These are phyloP conservation scores for Coemansia sp. DNA, from an alignment of 192 early-diverging fungal genomes.

Conservation along the genomic window DNA sequence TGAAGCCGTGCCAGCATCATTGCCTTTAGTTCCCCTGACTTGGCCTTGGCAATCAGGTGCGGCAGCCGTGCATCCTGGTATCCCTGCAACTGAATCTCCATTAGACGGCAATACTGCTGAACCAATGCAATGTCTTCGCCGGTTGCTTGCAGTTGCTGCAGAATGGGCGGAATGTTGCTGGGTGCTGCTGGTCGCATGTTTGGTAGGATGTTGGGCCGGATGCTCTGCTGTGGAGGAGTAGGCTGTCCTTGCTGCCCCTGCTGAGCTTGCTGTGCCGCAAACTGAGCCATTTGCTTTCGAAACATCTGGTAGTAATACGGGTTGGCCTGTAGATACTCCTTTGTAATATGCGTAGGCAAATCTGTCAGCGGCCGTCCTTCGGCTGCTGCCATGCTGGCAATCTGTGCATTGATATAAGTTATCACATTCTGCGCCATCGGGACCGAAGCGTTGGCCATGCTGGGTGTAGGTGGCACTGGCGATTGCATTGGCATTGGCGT, in stretches of 20 bases:
- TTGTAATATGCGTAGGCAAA: conserved; percentile 32
- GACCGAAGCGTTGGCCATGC: background rate
- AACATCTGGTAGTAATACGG: conserved; percentile 30
- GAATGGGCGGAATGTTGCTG: conserved; percentile 7
- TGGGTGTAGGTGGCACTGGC: background rate
- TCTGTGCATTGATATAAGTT: conserved; percentile 17
- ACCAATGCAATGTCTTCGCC: conserved; percentile 32
- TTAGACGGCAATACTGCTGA: conserved; percentile 23
- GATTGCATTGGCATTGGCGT: conserved; percentile 10
- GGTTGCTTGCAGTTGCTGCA: conserved; percentile 18
- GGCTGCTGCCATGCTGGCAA: conserved; percentile 14
- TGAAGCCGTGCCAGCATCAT: conserved; percentile 18
- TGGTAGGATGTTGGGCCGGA: conserved; percentile 26
- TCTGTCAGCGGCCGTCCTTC: conserved; percentile 14
- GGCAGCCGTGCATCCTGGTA: conserved; percentile 20
- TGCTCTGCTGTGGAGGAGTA: conserved; percentile 9
- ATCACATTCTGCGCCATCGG: conserved; percentile 11
- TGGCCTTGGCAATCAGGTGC: conserved; percentile 24
- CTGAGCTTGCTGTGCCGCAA: conserved; percentile 7
- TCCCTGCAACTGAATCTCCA: conserved; percentile 16
- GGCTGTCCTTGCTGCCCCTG: conserved; percentile 17
- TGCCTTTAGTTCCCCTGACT: conserved; percentile 27
- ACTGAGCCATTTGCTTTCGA: conserved; percentile 14
- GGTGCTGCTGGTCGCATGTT: conserved; percentile 22
- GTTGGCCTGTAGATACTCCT: conserved; percentile 43